Conservation (phyloP, 2,329 filamentous ascomycete species). For the Fusarium palustre region DNA sequence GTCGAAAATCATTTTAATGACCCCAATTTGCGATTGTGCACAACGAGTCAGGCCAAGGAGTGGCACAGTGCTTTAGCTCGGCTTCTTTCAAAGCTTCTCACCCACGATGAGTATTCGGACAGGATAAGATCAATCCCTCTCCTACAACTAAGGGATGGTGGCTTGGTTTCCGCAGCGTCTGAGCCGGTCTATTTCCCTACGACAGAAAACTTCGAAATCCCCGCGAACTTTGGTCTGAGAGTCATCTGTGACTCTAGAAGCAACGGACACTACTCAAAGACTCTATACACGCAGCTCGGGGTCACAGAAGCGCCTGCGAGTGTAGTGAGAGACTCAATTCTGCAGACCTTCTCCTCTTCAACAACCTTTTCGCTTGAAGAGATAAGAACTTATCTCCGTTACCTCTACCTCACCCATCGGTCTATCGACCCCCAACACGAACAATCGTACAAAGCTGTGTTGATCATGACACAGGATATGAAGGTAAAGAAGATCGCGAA, state of each 20-base stretch:
- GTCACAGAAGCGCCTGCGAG: not conserved
- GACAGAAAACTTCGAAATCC: constrained; percentile 6
- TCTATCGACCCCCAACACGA: not conserved
- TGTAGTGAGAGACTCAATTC: constrained; percentile 14
- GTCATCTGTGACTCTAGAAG: not conserved
- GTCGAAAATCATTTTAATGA: not conserved
- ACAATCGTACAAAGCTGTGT: not conserved
- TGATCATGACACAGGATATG: not conserved
- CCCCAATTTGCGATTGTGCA: fast-evolving
- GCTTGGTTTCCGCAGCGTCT: constrained; percentile 2
- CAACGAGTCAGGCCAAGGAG: not conserved
- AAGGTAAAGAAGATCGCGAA: fast-evolving
- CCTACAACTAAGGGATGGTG: constrained; percentile 11
- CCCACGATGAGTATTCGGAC: not conserved
- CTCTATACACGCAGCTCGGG: not conserved
- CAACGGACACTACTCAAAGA: fast-evolving
- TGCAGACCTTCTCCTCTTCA: not conserved
- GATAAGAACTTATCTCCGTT: not conserved
- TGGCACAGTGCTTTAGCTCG: not conserved
- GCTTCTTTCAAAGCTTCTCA: not conserved
- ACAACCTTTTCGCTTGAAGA: not conserved
- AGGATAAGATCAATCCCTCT: constrained; percentile 8
- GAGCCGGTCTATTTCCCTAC: constrained; percentile 19
- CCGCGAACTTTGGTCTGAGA: not conserved
- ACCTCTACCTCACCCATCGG: constrained; percentile 7